Conservation (phyloP, 2,329 filamentous ascomycete genomes). For the Akanthomyces dipterigenus region DNA sequence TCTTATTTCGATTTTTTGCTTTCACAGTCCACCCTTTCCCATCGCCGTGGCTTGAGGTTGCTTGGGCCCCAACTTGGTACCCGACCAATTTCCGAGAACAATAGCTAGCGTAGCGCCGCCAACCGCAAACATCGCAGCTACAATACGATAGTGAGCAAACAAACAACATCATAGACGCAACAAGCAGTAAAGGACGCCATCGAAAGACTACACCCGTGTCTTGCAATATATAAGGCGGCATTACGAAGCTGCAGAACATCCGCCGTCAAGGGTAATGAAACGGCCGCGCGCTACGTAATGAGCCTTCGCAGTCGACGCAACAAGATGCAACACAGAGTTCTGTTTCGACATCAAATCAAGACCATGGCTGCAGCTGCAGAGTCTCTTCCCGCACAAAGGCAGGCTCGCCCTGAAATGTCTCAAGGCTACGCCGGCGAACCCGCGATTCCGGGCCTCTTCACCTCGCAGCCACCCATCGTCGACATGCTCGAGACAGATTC, state of each 20-base stretch:
- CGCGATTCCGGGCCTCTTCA: slow-evolving; percentile 50
- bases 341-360: slow-evolving; percentile 8
- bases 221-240: neutral
- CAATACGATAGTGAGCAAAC: slow-evolving; percentile 3
- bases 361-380: slow-evolving; percentile 9
- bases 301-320: slow-evolving; percentile 10
- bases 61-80: slow-evolving; percentile 13
- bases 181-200: neutral
- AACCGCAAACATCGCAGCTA: neutral
- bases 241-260: neutral
- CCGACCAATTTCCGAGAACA: slow-evolving; percentile 19
- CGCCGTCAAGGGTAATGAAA: neutral
- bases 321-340: slow-evolving; percentile 5
- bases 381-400: neutral
- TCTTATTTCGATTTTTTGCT: neutral
- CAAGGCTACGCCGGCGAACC: neutral
- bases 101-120: slow-evolving; percentile 9
- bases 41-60: neutral
- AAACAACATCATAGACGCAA: neutral
- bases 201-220: neutral
- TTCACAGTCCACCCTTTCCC: neutral
- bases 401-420: neutral
- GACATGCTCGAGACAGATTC: slow-evolving; percentile 63
- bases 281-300: slow-evolving; percentile 8
- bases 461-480: slow-evolving; percentile 50